These are phyloP conservation scores for Ophiocordyceps sinensis DNA, from an alignment of 2,329 filamentous ascomycete species.

Conservation along the genomic window DNA sequence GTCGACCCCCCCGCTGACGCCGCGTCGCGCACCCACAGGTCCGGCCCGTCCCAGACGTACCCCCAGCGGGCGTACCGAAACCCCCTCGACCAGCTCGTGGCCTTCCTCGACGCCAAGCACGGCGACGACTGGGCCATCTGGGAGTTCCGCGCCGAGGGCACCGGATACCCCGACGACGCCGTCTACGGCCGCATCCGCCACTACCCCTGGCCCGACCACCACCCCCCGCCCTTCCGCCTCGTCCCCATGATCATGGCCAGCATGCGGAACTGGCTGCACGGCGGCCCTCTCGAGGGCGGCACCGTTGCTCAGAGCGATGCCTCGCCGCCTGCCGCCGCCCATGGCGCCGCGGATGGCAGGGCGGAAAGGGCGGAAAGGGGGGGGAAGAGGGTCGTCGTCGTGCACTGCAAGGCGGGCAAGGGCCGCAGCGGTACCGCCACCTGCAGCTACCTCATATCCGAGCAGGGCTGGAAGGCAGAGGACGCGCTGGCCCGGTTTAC, in stretches of 20 bases:
- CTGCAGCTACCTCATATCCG: slow-evolving; percentile 79
- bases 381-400: slow-evolving; percentile 57
- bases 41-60: slow-evolving; percentile 78
- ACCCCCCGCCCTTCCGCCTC: slow-evolving; percentile 82
- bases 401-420: slow-evolving; percentile 96
- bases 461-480: slow-evolving; percentile 50
- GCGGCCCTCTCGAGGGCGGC: slow-evolving; percentile 24
- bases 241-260: slow-evolving; percentile 81
- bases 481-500: slow-evolving; percentile 49
- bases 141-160: slow-evolving; percentile 95
- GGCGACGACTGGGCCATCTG: slow-evolving; percentile 81
- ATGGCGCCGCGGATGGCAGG: not conserved
- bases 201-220: slow-evolving; percentile 94
- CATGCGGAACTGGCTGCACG: slow-evolving; percentile 77
- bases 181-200: slow-evolving; percentile 78
- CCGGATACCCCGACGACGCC: slow-evolving; percentile 81
- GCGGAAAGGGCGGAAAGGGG: slow-evolving; percentile 12
- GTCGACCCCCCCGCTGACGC: too few relatives aligned
- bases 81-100: slow-evolving; percentile 72
- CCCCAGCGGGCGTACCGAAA: slow-evolving; percentile 90
- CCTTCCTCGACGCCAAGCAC: slow-evolving; percentile 78
- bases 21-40: slow-evolving; percentile 35
- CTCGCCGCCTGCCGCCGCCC: not conserved
- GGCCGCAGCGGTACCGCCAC: slow-evolving; percentile 79
- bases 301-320: slow-evolving; percentile 6